These are phyloP conservation scores for Cetraspora pellucida DNA, from an alignment of 192 early-diverging fungal genomes.

Conservation along the genomic window DNA sequence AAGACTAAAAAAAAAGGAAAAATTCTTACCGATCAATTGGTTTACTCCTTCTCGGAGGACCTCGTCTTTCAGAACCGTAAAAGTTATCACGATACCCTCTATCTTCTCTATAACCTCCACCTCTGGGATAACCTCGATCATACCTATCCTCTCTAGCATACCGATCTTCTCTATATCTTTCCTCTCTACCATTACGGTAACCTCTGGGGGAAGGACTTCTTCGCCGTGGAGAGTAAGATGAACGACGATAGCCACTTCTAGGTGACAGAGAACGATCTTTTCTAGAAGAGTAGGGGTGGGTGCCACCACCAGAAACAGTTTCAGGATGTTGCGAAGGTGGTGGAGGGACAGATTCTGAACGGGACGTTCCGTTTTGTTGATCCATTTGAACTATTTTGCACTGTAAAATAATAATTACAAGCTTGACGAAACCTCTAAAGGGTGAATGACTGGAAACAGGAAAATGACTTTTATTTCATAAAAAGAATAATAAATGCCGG, in stretches of 20 bases:
- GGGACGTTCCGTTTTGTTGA: constrained; percentile 17
- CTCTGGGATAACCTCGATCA: constrained; percentile 43
- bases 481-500: not conserved
- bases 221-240: constrained; percentile 47
- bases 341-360: constrained; percentile 17
- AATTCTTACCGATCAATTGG: constrained; percentile 49
- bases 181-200: constrained; percentile 41
- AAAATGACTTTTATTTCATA: not conserved
- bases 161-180: constrained; percentile 40
- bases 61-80: constrained; percentile 43
- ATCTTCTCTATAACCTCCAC: constrained; percentile 44
- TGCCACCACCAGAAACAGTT: not conserved
- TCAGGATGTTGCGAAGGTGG: constrained; percentile 20
- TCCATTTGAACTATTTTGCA: not conserved
- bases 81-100: constrained; percentile 48
- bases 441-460: too few relatives aligned
- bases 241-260: constrained; percentile 35
- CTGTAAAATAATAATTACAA: too few relatives aligned
- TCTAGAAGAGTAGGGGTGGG: constrained; percentile 23
- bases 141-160: constrained; percentile 38
- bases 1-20: constrained; percentile 29
- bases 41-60: constrained; percentile 51
- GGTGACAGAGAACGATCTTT: constrained; percentile 32
- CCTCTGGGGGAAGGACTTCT: constrained; percentile 44
- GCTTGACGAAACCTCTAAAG: too few relatives aligned